phyloP scores from a whole-genome alignment of 192 early-diverging fungal species.

The Backusella westeae region DNA sequence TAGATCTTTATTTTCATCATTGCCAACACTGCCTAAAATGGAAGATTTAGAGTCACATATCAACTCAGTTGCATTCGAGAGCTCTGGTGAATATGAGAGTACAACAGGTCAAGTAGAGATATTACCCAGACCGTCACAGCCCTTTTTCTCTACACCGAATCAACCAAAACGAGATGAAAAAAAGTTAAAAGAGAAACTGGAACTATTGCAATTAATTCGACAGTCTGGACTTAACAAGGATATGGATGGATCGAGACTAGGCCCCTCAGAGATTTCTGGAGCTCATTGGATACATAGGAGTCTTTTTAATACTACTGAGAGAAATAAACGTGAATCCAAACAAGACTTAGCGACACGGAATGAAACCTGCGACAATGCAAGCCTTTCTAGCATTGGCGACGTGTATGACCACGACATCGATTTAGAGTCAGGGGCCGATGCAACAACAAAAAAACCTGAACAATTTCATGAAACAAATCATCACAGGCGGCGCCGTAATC shows the following conservation, averaged over 20 bases:
- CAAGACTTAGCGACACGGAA: neutral
- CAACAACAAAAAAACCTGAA: neutral
- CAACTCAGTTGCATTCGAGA: neutral
- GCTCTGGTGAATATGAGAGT: neutral
- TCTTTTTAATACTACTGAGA: neutral
- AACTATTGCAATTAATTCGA: conserved; percentile 19
- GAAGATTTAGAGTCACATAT: conserved; percentile 12
- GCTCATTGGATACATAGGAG: neutral
- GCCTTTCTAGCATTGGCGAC: neutral
- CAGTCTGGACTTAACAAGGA: neutral
- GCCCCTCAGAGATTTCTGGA: neutral
- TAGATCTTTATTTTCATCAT: neutral
- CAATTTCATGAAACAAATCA: neutral
- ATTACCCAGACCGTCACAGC: conserved; percentile 13
- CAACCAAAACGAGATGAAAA: neutral
- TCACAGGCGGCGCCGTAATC: neutral
- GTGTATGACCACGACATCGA: neutral
- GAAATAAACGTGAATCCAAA: neutral
- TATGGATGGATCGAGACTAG: neutral
- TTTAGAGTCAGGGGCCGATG: neutral
- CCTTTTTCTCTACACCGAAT: neutral
- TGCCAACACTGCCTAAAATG: conserved; percentile 10
- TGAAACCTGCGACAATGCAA: neutral
- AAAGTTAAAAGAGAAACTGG: conserved; percentile 14
- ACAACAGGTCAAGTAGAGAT: conserved; percentile 12